Evolutionary conservation across 208 protist species (phyloP), one percentile per base, ranked within the genome.

Genomic region (Kentomonas sorsogonicus): DNA sequence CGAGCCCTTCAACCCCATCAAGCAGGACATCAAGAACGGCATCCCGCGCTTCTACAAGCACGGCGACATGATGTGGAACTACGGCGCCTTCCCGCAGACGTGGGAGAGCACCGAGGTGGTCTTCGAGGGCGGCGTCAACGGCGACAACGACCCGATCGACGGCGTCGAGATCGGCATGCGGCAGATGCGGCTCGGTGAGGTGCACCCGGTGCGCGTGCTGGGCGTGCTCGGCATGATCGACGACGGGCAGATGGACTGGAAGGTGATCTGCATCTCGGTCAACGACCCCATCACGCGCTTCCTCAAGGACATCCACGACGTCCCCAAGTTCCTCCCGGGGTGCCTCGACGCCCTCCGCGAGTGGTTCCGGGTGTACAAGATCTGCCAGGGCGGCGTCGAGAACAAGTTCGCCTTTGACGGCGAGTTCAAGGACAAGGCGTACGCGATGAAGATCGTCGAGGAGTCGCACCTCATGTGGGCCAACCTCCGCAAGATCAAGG

Each of bases 21-120:
- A 95, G 79, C 93, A 97, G 67, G 96, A 98, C 74, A 91, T 95
- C 50, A 97, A 97, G 71, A 96, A 97, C 62, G 96, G 96, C 23
- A 64, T 96, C 13, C 86, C 95, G n/a, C 91, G 96, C 33, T 96
- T 97, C 63, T 97, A 98, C 89, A 96, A 97, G 63, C 82, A 97
- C 67, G 96, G 96, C 18, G 87, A 96, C 63, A 97, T 97, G 86
- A 86, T 97, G 83, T 98, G 86, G 77, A 98, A 98, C 78, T 98
- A 98, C 64, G 96, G 96, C 23, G 89, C 90, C 29, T 83, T 98
- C 52, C 96, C 96, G 41, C 96, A 98, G 74, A 98, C 94, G 53
- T 98, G 94, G 93, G 96, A 98, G 66, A 93, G 92, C 74, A 97
- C 91, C 1, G 83, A 94, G 40, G 75, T 91, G 9, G 69, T 80